phyloP scores from a whole-genome alignment of 2,329 filamentous ascomycete species.

The Monilinia vaccinii-corymbosi region DNA sequence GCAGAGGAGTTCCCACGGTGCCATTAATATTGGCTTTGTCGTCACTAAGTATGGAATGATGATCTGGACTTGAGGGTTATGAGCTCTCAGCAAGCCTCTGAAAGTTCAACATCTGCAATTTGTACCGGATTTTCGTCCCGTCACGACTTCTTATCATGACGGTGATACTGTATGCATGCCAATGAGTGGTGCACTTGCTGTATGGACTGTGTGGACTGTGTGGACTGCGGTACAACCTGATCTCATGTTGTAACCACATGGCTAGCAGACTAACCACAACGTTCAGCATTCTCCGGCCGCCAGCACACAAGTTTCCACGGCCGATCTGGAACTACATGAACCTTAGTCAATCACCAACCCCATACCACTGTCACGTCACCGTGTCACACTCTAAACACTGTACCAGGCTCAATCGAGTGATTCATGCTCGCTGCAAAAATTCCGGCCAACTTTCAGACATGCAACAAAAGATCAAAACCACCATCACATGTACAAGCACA shows the following conservation, averaged over 20 bases:
- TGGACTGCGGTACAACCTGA: neutral
- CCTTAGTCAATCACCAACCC: neutral
- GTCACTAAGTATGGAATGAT: neutral
- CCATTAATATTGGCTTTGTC: neutral
- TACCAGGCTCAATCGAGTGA: neutral
- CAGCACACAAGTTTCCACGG: conserved; percentile 4
- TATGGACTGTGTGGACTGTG: neutral
- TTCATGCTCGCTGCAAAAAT: neutral
- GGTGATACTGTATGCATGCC: neutral
- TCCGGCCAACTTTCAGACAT: conserved; percentile 7
- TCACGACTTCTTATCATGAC: neutral
- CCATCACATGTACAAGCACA: neutral
- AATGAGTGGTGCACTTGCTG: neutral
- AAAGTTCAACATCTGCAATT: neutral
- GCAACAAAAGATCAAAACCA: conserved; percentile 1
- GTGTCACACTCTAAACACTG: neutral
- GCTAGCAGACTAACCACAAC: neutral
- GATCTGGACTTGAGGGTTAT: neutral
- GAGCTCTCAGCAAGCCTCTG: neutral
- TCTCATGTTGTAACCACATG: neutral
- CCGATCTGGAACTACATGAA: neutral
- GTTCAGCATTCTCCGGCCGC: neutral
- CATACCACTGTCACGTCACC: neutral
- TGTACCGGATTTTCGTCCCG: neutral
- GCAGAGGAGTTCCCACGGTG: neutral